Percentiles rank a stretch among this genome's conserved stretches.
phyloP scores from a whole-genome alignment of 345 rosid genomes.

The Kernera saxatilis region DNA sequence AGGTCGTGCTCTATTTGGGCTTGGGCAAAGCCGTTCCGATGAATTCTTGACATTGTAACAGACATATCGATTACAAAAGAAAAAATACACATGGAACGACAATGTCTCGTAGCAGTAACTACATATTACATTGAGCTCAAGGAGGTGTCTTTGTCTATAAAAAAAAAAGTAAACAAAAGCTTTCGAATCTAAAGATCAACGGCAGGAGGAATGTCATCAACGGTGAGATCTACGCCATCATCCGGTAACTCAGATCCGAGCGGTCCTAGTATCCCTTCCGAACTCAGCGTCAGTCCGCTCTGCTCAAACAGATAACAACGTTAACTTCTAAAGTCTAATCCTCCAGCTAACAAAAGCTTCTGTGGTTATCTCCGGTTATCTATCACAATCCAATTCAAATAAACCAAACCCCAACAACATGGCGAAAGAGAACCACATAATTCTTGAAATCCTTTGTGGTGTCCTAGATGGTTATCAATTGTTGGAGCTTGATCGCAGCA shows the following conservation, averaged over 20 bases:
- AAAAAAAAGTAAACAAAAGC: not conserved
- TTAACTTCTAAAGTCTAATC: not conserved
- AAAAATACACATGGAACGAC: not conserved
- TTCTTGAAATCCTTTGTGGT: not conserved
- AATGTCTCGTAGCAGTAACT: not conserved
- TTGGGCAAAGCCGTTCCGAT: not conserved
- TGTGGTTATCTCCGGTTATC: not conserved
- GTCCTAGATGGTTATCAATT: not conserved
- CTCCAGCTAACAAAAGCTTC: not conserved
- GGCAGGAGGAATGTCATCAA: slow-evolving; percentile 34
- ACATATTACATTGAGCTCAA: slow-evolving; percentile 5
- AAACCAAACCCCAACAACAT: not conserved
- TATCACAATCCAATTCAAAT: not conserved
- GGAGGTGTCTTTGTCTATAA: slow-evolving; percentile 3
- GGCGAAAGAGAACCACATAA: not conserved
- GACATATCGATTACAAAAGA: not conserved
- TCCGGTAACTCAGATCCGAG: slow-evolving; percentile 63
- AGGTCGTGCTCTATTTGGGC: not conserved
- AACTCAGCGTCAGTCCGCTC: slow-evolving; percentile 78
- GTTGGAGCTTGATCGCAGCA: not conserved
- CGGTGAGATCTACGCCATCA: slow-evolving; percentile 73
- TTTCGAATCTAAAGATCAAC: slow-evolving; percentile 22
- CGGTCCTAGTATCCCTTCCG: slow-evolving; percentile 77
- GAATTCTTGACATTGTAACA: not conserved
- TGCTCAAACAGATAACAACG: slow-evolving; percentile 31